Conservation (phyloP, 805 yeast species). For the Blastobotrys chiropterorum region DNA sequence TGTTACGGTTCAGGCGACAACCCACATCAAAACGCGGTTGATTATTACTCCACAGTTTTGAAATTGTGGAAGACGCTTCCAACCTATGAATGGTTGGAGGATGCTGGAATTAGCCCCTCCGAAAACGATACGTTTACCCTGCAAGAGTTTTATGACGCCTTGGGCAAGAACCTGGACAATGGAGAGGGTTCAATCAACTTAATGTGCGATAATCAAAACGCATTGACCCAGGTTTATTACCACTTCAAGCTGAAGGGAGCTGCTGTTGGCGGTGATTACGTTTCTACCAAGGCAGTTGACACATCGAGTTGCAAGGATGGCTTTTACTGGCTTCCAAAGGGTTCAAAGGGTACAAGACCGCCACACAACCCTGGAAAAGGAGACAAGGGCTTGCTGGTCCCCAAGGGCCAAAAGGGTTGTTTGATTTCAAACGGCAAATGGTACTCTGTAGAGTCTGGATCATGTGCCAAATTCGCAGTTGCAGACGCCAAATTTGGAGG, state of each 20-base stretch:
- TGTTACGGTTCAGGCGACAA: constrained; percentile 46
- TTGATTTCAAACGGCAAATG: constrained; percentile 81
- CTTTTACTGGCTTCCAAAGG: constrained; percentile 70
- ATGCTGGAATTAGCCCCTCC: constrained; percentile 68
- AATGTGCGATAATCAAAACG: constrained; percentile 48
- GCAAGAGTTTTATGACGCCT: constrained; percentile 30
- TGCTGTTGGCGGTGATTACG: constrained; percentile 56
- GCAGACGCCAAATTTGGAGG: constrained; percentile 64
- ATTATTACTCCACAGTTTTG: constrained; percentile 60
- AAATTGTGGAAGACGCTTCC: constrained; percentile 53
- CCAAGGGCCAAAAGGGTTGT: constrained; percentile 59
- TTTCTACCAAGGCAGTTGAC: constrained; percentile 24
- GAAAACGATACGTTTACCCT: constrained; percentile 49
- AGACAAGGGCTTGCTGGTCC: constrained; percentile 42
- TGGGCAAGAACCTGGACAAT: constrained; percentile 38
- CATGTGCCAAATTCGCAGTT: constrained; percentile 75
- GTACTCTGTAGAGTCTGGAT: constrained; percentile 49
- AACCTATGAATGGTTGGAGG: constrained; percentile 59
- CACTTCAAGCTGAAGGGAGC: constrained; percentile 72
- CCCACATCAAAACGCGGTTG: constrained; percentile 46
- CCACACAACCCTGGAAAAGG: constrained; percentile 30
- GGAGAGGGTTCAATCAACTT: constrained; percentile 48
- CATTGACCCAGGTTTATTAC: constrained; percentile 70
- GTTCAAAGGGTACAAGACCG: constrained; percentile 24
- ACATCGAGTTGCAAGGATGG: constrained; percentile 55